These are phyloP conservation scores for Bipolaris gigantea DNA, from an alignment of 2,329 filamentous ascomycete species.

Conservation along the genomic window DNA sequence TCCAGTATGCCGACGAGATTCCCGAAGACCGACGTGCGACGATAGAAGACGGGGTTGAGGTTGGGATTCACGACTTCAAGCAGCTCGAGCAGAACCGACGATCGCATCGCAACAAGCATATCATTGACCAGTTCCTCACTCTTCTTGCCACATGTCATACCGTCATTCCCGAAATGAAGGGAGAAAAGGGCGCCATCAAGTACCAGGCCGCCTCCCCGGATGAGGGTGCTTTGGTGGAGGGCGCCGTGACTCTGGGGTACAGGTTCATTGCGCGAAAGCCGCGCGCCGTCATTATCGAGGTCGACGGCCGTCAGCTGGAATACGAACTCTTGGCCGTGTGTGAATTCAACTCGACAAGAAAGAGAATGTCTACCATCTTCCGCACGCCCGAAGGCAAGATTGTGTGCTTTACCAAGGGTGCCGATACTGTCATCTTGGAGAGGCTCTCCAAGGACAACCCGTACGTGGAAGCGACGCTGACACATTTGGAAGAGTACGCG, in stretches of 20 bases:
- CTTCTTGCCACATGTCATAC: constrained; percentile 92
- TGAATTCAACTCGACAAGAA: constrained; percentile 97
- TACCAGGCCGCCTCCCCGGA: constrained; percentile 98
- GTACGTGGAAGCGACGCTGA: constrained; percentile 83
- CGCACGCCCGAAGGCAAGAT: constrained; percentile 95
- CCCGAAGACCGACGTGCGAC: constrained; percentile 86
- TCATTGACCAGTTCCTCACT: constrained; percentile 81
- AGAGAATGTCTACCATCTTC: constrained; percentile 97
- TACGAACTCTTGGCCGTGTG: constrained; percentile 96
- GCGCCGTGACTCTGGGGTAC: constrained; percentile 83
- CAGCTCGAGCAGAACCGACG: constrained; percentile 70
- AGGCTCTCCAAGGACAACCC: constrained; percentile 78
- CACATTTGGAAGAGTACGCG: constrained; percentile 97
- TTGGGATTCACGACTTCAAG: constrained; percentile 83
- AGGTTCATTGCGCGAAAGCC: constrained; percentile 90
- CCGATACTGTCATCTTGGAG: constrained; percentile 96
- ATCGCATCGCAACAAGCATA: constrained; percentile 59
- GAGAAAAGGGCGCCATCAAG: constrained; percentile 83
- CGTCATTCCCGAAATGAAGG: constrained; percentile 87
- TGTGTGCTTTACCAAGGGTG: constrained; percentile 91
- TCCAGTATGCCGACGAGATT: constrained; percentile 91
- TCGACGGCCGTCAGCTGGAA: constrained; percentile 69
- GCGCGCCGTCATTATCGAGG: constrained; percentile 79
- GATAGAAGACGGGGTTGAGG: constrained; percentile 73
- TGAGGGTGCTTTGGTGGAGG: constrained; percentile 94